Conservation (phyloP, 2,329 filamentous ascomycete species). For the Neodidymelliopsis sp. region DNA sequence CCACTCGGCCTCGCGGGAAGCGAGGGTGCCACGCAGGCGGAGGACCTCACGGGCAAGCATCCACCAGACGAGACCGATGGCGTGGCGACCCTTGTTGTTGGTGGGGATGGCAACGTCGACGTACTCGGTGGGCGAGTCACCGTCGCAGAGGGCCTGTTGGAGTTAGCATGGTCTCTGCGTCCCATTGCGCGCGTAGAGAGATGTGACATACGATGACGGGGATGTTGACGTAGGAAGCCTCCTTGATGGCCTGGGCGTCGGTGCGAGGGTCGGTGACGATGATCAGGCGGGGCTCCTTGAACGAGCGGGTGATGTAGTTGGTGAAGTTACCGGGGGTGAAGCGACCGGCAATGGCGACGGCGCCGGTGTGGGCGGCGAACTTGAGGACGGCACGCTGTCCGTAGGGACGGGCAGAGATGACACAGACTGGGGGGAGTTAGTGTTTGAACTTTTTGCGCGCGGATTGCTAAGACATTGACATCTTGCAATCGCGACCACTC, state of each 20-base stretch:
- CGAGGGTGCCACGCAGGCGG: conserved; percentile 95
- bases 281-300: conserved; percentile 99
- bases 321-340: conserved; percentile 99
- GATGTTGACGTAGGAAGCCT: conserved; percentile 99
- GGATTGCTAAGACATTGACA: conserved; percentile 1
- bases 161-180: neutral
- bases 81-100: conserved; percentile 99
- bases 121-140: conserved; percentile 99
- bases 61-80: conserved; percentile 99
- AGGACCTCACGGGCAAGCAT: conserved; percentile 99
- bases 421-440: conserved; percentile 58
- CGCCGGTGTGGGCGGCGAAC: conserved; percentile 98
- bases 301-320: conserved; percentile 99
- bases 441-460: conserved; percentile 4
- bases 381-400: conserved; percentile 99
- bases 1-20: conserved; percentile 95
- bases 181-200: neutral
- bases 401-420: conserved; percentile 99
- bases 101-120: conserved; percentile 99
- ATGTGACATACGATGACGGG: conserved; percentile 76
- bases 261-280: conserved; percentile 99
- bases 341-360: conserved; percentile 96
- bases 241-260: conserved; percentile 99
- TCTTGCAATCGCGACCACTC: too few species aligned
- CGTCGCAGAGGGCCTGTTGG: conserved; percentile 85